Percentiles rank a stretch among this genome's conserved stretches.
Evolutionary conservation across 23 red algal genomes (phyloP).

Genomic region (Gracilaria gracilis): DNA sequence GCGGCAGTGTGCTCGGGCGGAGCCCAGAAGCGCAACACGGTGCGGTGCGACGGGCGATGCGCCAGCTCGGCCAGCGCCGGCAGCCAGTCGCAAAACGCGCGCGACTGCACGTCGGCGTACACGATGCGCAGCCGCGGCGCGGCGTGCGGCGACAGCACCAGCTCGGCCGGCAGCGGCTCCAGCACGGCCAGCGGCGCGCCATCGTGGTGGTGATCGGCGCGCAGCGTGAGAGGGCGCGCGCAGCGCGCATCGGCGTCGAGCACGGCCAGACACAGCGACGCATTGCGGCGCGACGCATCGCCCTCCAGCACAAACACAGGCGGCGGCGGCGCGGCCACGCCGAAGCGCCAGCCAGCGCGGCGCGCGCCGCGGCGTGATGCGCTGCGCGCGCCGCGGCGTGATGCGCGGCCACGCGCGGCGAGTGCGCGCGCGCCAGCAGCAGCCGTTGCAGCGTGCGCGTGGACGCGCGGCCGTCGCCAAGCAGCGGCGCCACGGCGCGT

Average conservation of each 20-base stretch:
- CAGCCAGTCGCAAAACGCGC: constrained; percentile 7
- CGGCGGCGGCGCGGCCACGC: neutral
- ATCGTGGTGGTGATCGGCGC: neutral
- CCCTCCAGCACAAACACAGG: neutral
- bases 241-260: neutral
- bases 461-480: neutral
- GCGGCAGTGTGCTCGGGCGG: neutral
- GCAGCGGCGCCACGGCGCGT: neutral
- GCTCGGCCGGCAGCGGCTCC: neutral
- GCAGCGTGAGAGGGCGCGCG: neutral
- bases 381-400: too few relatives aligned
- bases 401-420: constrained; percentile 8
- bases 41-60: neutral
- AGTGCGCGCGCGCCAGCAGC: neutral
- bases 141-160: constrained; percentile 15
- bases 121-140: neutral
- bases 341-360: constrained; percentile 7
- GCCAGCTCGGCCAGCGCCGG: neutral
- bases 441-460: constrained; percentile 1
- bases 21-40: constrained; percentile 48
- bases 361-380: constrained; percentile 1
- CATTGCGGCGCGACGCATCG: neutral
- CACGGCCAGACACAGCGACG: neutral
- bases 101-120: constrained; percentile 18
- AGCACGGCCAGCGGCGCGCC: neutral